Evolutionary conservation across 352 stramenopile genomes (phyloP), one percentile per base, ranked within the genome.

Genomic region (Phytophthora pluvialis): DNA sequence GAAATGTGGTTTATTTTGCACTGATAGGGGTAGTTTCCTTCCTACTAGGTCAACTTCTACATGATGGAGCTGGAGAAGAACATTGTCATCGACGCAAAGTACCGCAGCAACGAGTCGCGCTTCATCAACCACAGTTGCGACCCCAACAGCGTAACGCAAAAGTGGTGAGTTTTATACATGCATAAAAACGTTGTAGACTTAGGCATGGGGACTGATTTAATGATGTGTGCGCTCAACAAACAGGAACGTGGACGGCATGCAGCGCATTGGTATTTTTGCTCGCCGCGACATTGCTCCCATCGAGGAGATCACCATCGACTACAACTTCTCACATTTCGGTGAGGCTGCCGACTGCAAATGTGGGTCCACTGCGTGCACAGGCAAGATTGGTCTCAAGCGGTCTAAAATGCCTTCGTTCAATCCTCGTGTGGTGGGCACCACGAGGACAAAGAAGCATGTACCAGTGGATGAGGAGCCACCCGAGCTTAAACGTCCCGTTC

Each of bases 71-170:
- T 95, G 33, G 86, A 92, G 70, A 92, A 93, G 28, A 86, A 92
- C 60, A 84, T 90, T 26, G 72, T 92, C 21, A 93, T 95, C 43
- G 90, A 98, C 46, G 90, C 89, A 18, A 89, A 89, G 45, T 82
- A 95, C 58, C 85, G 90, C 35, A 96, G 93, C 38, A 98, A 97
- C 61, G 89, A 98, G 26, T 95, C 94, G 35, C 86, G 96, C 25
- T 99, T 98, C 70, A 98, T 98, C 64, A 99, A 99, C 82, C 91
- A 98, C 66, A 97, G 90, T 64, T 98, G 94, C 53, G 89, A 96
- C 49, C 88, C 93, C n/a, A 98, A 98, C 72, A 97, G 93, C 75
- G 83, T 92, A 38, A 98, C 93, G 15, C 90, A 98, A 63, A 98
- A 98, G 49, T 98, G 97, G 78, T 88, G 62, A 42, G 64, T 61